phyloP scores from a whole-genome alignment of 2,329 filamentous ascomycete genomes.

The Fusarium floridanum region DNA sequence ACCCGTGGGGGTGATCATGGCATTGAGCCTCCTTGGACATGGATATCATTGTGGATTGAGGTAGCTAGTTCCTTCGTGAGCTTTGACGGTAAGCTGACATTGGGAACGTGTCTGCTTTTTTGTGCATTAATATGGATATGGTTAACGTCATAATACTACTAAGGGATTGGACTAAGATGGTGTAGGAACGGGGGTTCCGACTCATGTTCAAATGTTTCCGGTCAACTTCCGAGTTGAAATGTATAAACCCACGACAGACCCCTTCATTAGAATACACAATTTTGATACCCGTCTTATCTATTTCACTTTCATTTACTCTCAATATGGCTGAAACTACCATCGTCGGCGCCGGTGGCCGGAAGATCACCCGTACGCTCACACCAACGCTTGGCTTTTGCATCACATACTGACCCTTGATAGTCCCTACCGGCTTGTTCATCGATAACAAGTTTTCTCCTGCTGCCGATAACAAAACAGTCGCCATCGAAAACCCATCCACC shows the following conservation, averaged over 20 bases:
- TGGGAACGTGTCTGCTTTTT: not conserved
- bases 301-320: not conserved
- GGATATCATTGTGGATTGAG: not conserved
- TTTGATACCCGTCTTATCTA: not conserved
- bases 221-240: not conserved
- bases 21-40: not conserved
- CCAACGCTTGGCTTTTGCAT: not conserved
- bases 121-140: not conserved
- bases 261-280: not conserved
- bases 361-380: not conserved
- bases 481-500: slow-evolving; percentile 9
- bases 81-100: not conserved
- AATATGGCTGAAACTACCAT: not conserved
- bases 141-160: not conserved
- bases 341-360: not conserved
- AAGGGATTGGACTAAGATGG: not conserved
- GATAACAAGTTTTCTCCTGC: slow-evolving; percentile 9
- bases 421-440: slow-evolving; percentile 9
- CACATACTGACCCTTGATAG: not conserved
- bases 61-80: not conserved
- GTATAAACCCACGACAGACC: not conserved
- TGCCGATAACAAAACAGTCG: not conserved
- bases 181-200: not conserved
- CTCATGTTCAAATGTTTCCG: not conserved
- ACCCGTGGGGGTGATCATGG: not conserved